Base-by-base conservation (phyloP, 768 basidiomycete species). In the Phanerodontia chrysosporium region DNA sequence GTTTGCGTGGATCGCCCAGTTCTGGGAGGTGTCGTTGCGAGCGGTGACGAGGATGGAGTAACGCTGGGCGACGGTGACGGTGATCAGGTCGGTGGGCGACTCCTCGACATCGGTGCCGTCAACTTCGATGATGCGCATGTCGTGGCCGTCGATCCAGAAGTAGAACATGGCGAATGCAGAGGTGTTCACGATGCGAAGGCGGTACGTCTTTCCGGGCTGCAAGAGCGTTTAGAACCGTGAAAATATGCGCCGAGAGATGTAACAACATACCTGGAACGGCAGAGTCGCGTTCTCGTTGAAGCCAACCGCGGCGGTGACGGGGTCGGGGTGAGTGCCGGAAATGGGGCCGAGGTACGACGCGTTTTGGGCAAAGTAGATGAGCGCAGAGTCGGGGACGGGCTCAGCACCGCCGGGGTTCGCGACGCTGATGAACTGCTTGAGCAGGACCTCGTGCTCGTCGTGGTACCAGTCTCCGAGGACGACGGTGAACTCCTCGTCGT, bases 381-480 rank as follows among this genome's bases (percentile, higher is more conserved):
- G 71, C 7, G 80, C 87, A 22, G 92, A 81, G 56, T 91, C 92
- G n/a, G 94, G 94, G 14, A 96, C 81, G 22, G 95, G 95, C 68
- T 98, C 95, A 0, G 86, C 85, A 21, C 94, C 95, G 24, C 81
- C 82, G 0, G 95, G 95, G 70, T 96, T 90, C 8, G 80, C 75
- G 44, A 84, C 78, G 67, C 72, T 87, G 69, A 94, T 73, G 72
- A 92, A 95, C 32, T 81, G 70, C 25, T 84, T 70, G 53, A 90
- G 51, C 32, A 96, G 80, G 9, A 72, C 76, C 1, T 73, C 49
- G 60, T 93, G 90, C 69, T 92, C 78, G 6, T 85, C 70, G 68
- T 97, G 93, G 68, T 98, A 98, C 95, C 96, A 98, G 70, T 98
- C 95, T 5, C 85, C 82, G 1, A 98, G 76, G 59, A 94, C 69